These are phyloP conservation scores for Apiospora aurea DNA, from an alignment of 2,329 filamentous ascomycete genomes.

Conservation along the genomic window DNA sequence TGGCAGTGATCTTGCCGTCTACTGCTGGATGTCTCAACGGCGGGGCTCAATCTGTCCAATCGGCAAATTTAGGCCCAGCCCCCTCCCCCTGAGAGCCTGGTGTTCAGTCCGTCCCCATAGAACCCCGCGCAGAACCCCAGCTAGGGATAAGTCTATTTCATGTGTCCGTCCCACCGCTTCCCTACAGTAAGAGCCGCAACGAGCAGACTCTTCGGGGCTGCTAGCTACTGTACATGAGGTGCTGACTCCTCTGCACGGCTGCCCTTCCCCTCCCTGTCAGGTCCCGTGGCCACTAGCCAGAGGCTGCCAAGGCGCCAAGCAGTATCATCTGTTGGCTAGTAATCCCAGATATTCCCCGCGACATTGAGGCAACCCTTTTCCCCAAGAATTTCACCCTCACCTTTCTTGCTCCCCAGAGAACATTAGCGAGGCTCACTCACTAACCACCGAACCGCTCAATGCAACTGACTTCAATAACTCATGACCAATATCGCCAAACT, in stretches of 20 bases:
- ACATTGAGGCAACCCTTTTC: not conserved
- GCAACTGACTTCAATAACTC: not conserved
- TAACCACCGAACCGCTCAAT: not conserved
- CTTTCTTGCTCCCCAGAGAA: not conserved
- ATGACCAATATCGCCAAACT: not conserved
- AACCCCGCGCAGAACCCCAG: not conserved
- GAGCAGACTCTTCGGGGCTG: not conserved
- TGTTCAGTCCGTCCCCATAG: not conserved
- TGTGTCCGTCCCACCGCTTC: not conserved
- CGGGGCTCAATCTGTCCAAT: not conserved
- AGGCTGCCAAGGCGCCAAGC: not conserved
- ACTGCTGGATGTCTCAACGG: not conserved
- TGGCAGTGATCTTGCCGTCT: not conserved
- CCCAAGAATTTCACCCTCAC: not conserved
- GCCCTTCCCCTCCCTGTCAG: no score
- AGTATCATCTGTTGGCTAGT: not conserved
- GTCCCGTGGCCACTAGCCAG: not conserved
- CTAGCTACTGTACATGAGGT: not conserved
- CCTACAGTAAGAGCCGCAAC: conserved; percentile 11
- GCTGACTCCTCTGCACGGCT: no score
- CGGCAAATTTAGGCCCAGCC: not conserved
- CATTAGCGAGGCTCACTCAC: not conserved
- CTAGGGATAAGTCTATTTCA: not conserved
- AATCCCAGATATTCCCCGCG: not conserved
- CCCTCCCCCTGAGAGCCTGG: not conserved